Evolutionary conservation across 768 basidiomycete species (phyloP), one percentile per base, ranked within the genome.

Genomic region (Rubroboletus satanas): DNA sequence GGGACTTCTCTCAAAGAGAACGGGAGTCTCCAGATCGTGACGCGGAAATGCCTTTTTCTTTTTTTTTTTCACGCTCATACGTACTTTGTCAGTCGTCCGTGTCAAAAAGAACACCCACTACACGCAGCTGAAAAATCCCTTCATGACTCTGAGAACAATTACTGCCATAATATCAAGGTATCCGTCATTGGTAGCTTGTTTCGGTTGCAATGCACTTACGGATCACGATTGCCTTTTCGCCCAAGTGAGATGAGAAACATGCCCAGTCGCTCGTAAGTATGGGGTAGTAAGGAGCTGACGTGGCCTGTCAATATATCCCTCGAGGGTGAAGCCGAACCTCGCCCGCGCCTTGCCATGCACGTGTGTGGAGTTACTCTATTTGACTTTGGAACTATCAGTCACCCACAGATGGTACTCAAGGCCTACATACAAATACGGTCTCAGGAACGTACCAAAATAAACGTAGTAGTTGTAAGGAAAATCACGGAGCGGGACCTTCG

Each of bases 1-100:
- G 5, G 12, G 32, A n/a, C 49, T 54, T 57, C 62, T 51, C 37
- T 44, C 39, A 35, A 14, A 43, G 49, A 53, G 46, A 18, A 15
- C 9, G 23, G 29, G 36, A 51, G 35, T 45, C 46, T 51, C 45
- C 21, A 45, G 17, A 33, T 26, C 3, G 26, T 31, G 26, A 31
- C 18, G 7, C 32, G n/a, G 46, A 44, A 29, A 28, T 5, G 15
- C 33, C 37, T 3, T 2, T 21, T 26, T 3, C 21, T 21, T 26
- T 26, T n/a, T 36, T 35, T 47, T 55, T 48, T 47, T 49, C 46
- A n/a, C 37, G 8, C 21, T 39, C 52, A 38, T 44, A 39, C 28
- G 39, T 37, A 37, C 38, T 32, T 18, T 42, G 48, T 15, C 28
- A 11, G 47, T 23, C 45, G n/a, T 49, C 18, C 28, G 14, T 49